A percentile compares a stretch with the other conserved stretches of the same genome.
These are phyloP conservation scores for Fonsecaea erecta DNA, from an alignment of 2,329 filamentous ascomycete genomes.

Conservation along the genomic window DNA sequence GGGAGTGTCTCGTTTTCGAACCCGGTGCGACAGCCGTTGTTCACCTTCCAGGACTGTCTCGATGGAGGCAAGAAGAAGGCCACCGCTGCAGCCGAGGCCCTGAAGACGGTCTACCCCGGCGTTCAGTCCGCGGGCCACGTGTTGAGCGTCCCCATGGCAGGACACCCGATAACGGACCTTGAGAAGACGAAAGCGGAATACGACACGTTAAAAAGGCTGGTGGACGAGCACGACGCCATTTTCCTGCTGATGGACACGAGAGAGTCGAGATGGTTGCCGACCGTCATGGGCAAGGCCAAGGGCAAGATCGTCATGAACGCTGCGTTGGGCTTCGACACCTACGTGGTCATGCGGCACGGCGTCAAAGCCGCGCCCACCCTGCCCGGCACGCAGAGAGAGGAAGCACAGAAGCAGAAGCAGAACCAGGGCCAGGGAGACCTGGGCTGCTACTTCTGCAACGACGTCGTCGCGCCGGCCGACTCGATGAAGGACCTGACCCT, in stretches of 20 bases:
- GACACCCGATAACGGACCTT: slow-evolving; percentile 81
- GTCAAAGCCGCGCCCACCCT: slow-evolving; percentile 57
- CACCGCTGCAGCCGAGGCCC: slow-evolving; percentile 73
- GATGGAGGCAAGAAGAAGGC: slow-evolving; percentile 86
- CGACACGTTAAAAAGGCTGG: slow-evolving; percentile 71
- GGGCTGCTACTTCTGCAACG: slow-evolving; percentile 98
- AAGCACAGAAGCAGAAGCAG: not conserved
- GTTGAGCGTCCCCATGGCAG: slow-evolving; percentile 91
- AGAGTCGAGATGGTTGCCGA: slow-evolving; percentile 93
- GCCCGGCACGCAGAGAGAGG: not conserved
- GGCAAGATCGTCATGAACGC: slow-evolving; percentile 97
- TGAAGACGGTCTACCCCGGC: slow-evolving; percentile 87
- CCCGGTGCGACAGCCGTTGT: slow-evolving; percentile 91
- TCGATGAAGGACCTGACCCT: slow-evolving; percentile 93
- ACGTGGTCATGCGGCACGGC: slow-evolving; percentile 95
- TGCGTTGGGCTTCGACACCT: slow-evolving; percentile 93
- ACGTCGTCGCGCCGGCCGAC: slow-evolving; percentile 90
- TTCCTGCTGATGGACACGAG: slow-evolving; percentile 98
- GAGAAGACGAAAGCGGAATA: slow-evolving; percentile 73
- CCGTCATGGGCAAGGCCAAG: slow-evolving; percentile 89
- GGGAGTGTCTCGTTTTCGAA: slow-evolving; percentile 94
- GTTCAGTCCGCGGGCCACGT: slow-evolving; percentile 80
- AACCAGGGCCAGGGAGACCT: slow-evolving; percentile 47
- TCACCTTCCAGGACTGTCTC: slow-evolving; percentile 85
- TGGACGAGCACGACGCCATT: slow-evolving; percentile 85